Conservation (phyloP, 2,329 filamentous ascomycete genomes). For the Clonostachys rosea region DNA sequence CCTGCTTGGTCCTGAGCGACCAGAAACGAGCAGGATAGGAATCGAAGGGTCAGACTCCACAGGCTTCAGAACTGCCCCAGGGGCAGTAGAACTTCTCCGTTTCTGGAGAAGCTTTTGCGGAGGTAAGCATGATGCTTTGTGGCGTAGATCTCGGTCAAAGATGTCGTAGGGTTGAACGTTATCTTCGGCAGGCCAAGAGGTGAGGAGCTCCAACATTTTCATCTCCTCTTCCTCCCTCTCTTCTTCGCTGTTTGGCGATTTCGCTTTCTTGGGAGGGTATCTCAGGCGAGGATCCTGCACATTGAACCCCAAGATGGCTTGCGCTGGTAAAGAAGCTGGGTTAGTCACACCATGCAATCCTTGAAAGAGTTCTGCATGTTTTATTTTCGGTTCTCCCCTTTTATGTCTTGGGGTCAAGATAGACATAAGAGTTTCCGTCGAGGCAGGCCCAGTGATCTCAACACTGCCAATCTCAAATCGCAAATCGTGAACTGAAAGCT, state of each 20-base stretch:
- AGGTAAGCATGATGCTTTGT: constrained; percentile 60
- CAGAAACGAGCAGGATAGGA: constrained; percentile 67
- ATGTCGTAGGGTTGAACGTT: constrained; percentile 43
- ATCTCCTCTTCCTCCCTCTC: constrained; percentile 15
- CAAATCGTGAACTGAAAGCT: constrained; percentile 61
- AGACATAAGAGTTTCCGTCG: constrained; percentile 71
- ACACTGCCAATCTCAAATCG: constrained; percentile 63
- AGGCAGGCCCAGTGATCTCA: constrained; percentile 60
- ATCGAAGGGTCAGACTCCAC: constrained; percentile 66
- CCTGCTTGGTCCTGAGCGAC: constrained; percentile 38
- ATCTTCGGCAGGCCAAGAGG: constrained; percentile 63
- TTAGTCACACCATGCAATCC: constrained; percentile 58
- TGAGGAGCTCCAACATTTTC: constrained; percentile 54
- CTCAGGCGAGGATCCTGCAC: constrained; percentile 75
- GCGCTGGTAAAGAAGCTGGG: constrained; percentile 63
- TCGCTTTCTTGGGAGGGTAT: constrained; percentile 62
- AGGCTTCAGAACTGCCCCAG: constrained; percentile 58
- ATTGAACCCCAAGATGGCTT: constrained; percentile 68
- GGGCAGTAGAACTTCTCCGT: constrained; percentile 58
- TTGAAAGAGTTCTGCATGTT: constrained; percentile 43
- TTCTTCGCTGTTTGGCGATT: constrained; percentile 6
- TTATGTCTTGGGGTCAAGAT: constrained; percentile 53
- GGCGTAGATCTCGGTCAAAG: constrained; percentile 64
- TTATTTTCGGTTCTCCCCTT: constrained; percentile 14
- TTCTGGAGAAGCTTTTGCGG: constrained; percentile 80